These are phyloP conservation scores for Vararia minispora DNA, from an alignment of 768 basidiomycete genomes.

Conservation along the genomic window DNA sequence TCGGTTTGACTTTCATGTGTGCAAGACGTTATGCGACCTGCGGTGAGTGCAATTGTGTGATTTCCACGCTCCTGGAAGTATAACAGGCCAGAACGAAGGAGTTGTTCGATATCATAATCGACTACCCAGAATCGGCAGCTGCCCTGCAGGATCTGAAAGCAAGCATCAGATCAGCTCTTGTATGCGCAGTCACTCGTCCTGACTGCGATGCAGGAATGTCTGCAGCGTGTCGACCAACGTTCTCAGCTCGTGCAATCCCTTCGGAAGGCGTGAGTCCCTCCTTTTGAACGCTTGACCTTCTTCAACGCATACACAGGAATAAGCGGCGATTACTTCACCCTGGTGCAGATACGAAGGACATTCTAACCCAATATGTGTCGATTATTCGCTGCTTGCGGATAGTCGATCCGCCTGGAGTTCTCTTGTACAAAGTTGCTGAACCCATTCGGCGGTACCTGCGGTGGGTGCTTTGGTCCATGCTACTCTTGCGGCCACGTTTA, in stretches of 20 bases:
- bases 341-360: constrained; percentile 88
- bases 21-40: constrained; percentile 82
- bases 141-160: constrained; percentile 85
- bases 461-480: constrained; percentile 24
- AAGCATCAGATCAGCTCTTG: constrained; percentile 3
- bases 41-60: constrained; percentile 34
- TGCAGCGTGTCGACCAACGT: constrained; percentile 74
- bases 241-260: constrained; percentile 63
- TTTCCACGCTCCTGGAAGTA: not conserved
- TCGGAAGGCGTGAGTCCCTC: constrained; percentile 57
- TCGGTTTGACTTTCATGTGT: constrained; percentile 86
- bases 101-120: constrained; percentile 94
- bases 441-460: constrained; percentile 85
- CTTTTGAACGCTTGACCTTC: constrained; percentile 5
- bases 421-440: constrained; percentile 89
- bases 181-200: not conserved
- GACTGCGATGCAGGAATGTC: constrained; percentile 44
- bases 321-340: constrained; percentile 86
- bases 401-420: constrained; percentile 85
- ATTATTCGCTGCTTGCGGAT: constrained; percentile 87
- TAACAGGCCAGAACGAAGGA: constrained; percentile 46
- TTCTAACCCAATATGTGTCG: constrained; percentile 81
- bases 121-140: constrained; percentile 79
- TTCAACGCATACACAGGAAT: constrained; percentile 37
- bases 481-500: constrained; percentile 5